phyloP scores from a whole-genome alignment of 192 early-diverging fungal genomes.

The Coemansia sp. region DNA sequence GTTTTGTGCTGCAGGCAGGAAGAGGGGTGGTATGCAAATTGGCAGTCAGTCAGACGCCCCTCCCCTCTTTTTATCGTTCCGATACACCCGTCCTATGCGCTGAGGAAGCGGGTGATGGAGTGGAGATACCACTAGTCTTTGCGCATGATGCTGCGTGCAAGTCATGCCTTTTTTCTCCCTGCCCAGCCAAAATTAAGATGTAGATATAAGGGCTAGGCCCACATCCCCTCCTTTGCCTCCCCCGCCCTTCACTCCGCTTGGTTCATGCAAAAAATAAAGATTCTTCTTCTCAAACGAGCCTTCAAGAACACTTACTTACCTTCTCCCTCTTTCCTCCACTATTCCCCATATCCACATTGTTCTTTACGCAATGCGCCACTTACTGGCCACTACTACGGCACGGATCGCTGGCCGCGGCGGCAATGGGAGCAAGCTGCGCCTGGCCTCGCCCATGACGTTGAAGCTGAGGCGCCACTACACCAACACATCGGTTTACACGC shows the following conservation, averaged over 20 bases:
- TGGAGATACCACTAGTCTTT: no score
- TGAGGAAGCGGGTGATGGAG: no score
- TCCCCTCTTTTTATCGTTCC: background rate
- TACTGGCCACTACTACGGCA: background rate
- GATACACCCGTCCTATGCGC: no score
- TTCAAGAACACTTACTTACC: background rate
- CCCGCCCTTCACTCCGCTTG: background rate
- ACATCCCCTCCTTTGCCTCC: background rate
- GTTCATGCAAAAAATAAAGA: background rate
- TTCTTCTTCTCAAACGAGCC: background rate
- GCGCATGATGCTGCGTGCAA: no score
- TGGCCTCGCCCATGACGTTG: background rate
- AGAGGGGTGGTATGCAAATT: background rate
- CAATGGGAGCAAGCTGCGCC: background rate
- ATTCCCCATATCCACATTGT: background rate
- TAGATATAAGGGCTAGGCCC: background rate
- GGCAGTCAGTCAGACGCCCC: background rate
- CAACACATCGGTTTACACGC: conserved; percentile 47
- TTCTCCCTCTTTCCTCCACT: background rate
- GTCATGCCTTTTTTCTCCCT: no score
- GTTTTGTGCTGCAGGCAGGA: background rate
- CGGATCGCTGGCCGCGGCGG: background rate
- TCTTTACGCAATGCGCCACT: background rate
- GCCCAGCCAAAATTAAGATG: background rate
- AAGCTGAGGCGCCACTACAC: conserved; percentile 26